Evolutionary conservation across 2,329 filamentous ascomycete species (phyloP), one percentile per base, ranked within the genome.

Genomic region (Cladophialophora bantiana): DNA sequence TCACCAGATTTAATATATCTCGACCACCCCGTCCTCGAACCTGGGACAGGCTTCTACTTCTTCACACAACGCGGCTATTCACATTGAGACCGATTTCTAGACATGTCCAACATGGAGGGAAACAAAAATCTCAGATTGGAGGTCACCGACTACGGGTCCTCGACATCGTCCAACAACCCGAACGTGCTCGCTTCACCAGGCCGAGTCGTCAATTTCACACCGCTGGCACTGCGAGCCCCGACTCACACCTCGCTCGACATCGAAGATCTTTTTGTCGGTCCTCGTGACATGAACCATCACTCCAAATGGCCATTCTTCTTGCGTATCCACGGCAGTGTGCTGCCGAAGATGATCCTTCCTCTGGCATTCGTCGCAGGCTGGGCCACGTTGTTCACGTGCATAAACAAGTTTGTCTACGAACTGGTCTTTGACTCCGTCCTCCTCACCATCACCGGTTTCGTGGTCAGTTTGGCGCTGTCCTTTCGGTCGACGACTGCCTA

Each of bases 401-500:
- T 91, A 72, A 82, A 80, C 12, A 72, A 81, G 64, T 79, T 79
- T 57, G 78, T 84, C 12, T 76, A 83, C 68, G 60, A 74, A 20
- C 75, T 80, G 79, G 84, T 83, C 54, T 87, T 93, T 69, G 84
- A 85, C 75, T 87, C 83, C n/a, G 84, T 92, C 36, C 82, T 93
- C 20, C 83, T 94, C 61, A 93, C 90, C 1, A 88, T 94, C 60
- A 85, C 90, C 53, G 91, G 91, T 89, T 93, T 94, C 80, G 89
- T 94, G 67, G 90, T 94, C 76, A 89, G 89, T 85, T 80, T 94
- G 66, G 86, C 89, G n/a, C 83, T 94, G 38, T 92, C 90, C 1
- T 93, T 94, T 80, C 88, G 91, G 66, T 91, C 86, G 69, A 89
- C 89, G 1, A 92, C 90, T 7, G 91, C 91, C 9, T 94, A 94